Conservation (phyloP, 2,329 filamentous ascomycete genomes). For the Aspergillus awamori region DNA sequence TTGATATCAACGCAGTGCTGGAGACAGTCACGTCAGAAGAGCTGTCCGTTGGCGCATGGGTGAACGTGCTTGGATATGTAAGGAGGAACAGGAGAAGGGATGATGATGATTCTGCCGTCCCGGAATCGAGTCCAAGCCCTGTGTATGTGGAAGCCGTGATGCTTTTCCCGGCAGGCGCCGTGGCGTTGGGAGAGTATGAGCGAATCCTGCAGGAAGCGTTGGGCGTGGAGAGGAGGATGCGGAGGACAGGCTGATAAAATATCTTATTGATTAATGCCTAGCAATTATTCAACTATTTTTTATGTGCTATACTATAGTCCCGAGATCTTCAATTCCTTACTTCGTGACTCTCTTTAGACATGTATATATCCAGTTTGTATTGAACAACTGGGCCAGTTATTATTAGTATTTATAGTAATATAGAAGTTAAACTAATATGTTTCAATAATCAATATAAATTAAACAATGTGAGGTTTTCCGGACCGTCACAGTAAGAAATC, state of each 20-base stretch:
- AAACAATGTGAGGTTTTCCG: no score
- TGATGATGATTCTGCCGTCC: background rate
- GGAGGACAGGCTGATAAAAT: slow-evolving; percentile 7
- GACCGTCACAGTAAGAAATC: no score
- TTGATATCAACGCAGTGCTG: slow-evolving; percentile 74
- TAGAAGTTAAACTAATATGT: no score
- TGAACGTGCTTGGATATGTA: slow-evolving; percentile 86
- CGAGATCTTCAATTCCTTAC: background rate
- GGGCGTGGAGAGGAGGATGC: slow-evolving; percentile 37
- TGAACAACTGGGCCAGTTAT: no score
- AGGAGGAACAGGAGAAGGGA: slow-evolving; percentile 15
- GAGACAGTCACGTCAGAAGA: slow-evolving; percentile 65
- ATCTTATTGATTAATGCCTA: background rate
- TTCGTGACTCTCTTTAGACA: background rate
- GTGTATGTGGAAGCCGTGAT: slow-evolving; percentile 71
- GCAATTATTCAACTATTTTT: background rate
- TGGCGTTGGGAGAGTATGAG: slow-evolving; percentile 75
- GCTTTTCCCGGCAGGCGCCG: slow-evolving; percentile 73
- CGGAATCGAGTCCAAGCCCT: slow-evolving; percentile 32
- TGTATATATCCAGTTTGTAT: background rate
- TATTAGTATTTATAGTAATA: no score
- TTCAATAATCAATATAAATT: no score
- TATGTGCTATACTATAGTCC: background rate
- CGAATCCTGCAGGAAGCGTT: slow-evolving; percentile 51
- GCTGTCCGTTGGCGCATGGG: slow-evolving; percentile 76